A percentile compares a stretch with the other conserved stretches of the same genome.
Conservation (phyloP, 1,284 basidiomycete species). For the Irpex lacteus region DNA sequence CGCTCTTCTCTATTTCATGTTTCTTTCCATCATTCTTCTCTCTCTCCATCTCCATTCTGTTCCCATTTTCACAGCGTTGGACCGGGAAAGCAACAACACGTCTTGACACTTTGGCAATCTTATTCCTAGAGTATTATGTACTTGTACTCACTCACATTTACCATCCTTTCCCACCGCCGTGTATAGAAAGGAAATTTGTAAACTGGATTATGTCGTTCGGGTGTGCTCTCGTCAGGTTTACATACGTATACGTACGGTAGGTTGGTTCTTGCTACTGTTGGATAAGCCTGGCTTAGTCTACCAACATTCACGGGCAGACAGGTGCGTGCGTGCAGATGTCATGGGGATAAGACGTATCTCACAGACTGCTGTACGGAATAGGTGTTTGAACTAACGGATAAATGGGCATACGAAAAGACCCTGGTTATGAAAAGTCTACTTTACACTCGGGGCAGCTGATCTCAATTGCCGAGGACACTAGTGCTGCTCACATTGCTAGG, state of each 20-base stretch:
- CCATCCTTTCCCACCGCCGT: background rate
- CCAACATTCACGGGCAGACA: too few relatives aligned
- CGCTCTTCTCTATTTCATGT: background rate
- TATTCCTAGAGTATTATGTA: constrained; percentile 13
- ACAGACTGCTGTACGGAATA: background rate
- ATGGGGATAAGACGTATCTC: background rate
- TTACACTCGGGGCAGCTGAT: background rate
- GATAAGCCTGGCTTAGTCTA: too few relatives aligned
- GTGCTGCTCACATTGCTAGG: background rate
- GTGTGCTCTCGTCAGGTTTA: background rate
- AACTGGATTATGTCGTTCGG: background rate
- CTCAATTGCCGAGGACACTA: background rate
- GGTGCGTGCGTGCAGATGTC: too few relatives aligned
- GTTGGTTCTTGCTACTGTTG: too few relatives aligned
- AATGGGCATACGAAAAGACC: too few relatives aligned
- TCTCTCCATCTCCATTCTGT: constrained; percentile 5
- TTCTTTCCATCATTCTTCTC: constrained; percentile 6
- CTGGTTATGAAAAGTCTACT: too few relatives aligned
- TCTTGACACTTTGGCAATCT: constrained; percentile 1
- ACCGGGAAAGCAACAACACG: constrained; percentile 5
- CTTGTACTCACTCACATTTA: constrained; percentile 4
- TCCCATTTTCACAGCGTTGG: constrained; percentile 1
- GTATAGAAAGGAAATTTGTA: background rate
- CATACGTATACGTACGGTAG: too few relatives aligned
- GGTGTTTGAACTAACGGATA: background rate